These are phyloP conservation scores for Acanthamoeba quina DNA, from an alignment of 208 protist genomes.

Conservation along the genomic window DNA sequence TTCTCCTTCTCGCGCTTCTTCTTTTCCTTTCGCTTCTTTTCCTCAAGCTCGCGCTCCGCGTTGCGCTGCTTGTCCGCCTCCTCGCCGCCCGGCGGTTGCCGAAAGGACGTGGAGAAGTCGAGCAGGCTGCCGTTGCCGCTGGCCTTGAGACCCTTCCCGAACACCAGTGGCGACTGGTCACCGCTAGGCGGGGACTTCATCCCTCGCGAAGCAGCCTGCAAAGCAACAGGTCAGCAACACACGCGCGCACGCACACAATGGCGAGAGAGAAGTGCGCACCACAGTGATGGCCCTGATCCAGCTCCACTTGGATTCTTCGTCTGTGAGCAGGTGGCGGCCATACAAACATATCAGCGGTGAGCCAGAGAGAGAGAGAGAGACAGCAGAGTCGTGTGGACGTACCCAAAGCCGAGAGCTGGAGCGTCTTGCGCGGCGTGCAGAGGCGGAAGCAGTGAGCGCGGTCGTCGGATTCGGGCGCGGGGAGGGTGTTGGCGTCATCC, in stretches of 20 bases:
- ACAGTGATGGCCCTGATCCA: not conserved
- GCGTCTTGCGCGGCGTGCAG: not conserved
- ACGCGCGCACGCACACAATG: no score
- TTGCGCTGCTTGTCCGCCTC: not conserved
- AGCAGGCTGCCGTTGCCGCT: no score
- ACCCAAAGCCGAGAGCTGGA: not conserved
- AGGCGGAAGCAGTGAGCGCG: conserved; percentile 17
- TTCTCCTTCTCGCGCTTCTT: conserved; percentile 43
- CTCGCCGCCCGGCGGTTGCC: not conserved
- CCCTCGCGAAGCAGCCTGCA: no score
- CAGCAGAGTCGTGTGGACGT: not conserved
- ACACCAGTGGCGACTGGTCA: no score
- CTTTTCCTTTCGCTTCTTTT: not conserved
- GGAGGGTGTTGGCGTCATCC: not conserved
- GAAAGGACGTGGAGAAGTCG: not conserved
- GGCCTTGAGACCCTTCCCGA: no score
- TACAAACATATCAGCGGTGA: not conserved
- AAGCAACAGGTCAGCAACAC: no score
- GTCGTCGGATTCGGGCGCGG: not conserved
- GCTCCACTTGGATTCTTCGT: not conserved
- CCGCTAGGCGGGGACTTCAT: no score
- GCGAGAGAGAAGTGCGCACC: not conserved
- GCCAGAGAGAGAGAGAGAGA: not conserved
- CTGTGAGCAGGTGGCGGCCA: not conserved
- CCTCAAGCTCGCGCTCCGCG: not conserved